A percentile compares a stretch with the other conserved stretches of the same genome.
These are phyloP conservation scores for Paraurostyla sp. DNA, from an alignment of 73 alveolate species.

Conservation along the genomic window DNA sequence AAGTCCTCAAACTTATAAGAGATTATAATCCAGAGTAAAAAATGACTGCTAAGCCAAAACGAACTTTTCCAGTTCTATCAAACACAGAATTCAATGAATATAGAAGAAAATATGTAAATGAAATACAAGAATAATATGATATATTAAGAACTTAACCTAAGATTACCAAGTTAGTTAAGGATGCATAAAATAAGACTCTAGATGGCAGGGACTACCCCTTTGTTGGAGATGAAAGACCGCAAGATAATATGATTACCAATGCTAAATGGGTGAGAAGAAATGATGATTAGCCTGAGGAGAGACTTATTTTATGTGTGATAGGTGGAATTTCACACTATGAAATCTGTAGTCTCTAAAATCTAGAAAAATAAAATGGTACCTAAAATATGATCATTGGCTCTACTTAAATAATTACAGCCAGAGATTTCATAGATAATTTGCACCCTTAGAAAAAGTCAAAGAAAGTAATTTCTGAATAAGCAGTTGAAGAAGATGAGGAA, in stretches of 20 bases:
- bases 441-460: not conserved
- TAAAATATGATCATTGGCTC: conserved; percentile 22
- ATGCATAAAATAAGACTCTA: not conserved
- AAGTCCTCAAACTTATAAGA: conserved; percentile 6
- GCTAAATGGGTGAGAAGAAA: conserved; percentile 54
- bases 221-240: not conserved
- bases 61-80: not conserved
- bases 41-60: not conserved
- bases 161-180: conserved; percentile 39
- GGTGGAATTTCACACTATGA: conserved; percentile 64
- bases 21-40: not conserved
- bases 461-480: no score
- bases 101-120: conserved; percentile 7
- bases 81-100: conserved; percentile 40
- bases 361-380: conserved; percentile 1
- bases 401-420: conserved; percentile 26
- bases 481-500: conserved; percentile 6
- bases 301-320: conserved; percentile 23
- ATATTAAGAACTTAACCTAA: conserved; percentile 44
- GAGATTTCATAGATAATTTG: conserved; percentile 29
- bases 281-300: not conserved
- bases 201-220: conserved; percentile 20
- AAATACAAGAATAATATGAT: conserved; percentile 49
- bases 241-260: not conserved
- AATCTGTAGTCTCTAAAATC: conserved; percentile 34